Conservation (phyloP, 148 eudicot genomes). For the Mesembryanthemum crystallinum region DNA sequence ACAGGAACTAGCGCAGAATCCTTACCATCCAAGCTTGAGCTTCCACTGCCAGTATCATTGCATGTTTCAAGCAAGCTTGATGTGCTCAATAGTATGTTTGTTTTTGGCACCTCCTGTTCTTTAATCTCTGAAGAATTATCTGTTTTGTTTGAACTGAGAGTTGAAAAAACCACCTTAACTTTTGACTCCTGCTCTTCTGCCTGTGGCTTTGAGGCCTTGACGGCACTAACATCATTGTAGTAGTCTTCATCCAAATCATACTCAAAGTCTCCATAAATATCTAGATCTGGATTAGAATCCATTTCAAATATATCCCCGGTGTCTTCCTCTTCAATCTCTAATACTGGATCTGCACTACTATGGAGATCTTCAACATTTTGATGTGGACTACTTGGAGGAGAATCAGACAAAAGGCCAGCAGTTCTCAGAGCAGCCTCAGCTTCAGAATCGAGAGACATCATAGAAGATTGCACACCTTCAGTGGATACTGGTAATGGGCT, state of each 20-base stretch:
- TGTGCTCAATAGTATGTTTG: slow-evolving; percentile 14
- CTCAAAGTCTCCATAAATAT: slow-evolving; percentile 93
- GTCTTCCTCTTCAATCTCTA: slow-evolving; percentile 37
- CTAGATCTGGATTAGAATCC: slow-evolving; percentile 74
- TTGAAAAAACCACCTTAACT: slow-evolving; percentile 79
- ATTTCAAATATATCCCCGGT: slow-evolving; percentile 64
- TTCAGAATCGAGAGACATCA: slow-evolving; percentile 38
- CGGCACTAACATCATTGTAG: slow-evolving; percentile 52
- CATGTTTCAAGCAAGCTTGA: not conserved
- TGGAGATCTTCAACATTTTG: slow-evolving; percentile 23
- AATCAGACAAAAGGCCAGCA: slow-evolving; percentile 82
- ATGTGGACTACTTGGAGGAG: slow-evolving; percentile 79
- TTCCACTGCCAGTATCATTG: slow-evolving; percentile 26
- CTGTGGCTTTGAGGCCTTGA: slow-evolving; percentile 40
- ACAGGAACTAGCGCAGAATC: slow-evolving; percentile 27
- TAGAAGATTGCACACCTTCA: slow-evolving; percentile 32
- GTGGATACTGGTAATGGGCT: slow-evolving; percentile 18
- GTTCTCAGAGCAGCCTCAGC: slow-evolving; percentile 76
- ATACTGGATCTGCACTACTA: slow-evolving; percentile 24
- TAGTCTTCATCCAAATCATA: slow-evolving; percentile 87
- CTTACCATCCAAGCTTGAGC: slow-evolving; percentile 20
- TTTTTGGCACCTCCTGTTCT: slow-evolving; percentile 20
- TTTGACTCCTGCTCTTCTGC: slow-evolving; percentile 55
- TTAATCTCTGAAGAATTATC: slow-evolving; percentile 20
- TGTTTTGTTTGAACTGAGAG: slow-evolving; percentile 35